Evolutionary conservation across 441 rosid species (phyloP), one percentile per base, ranked within the genome.

Genomic region (Mallotus japonicus): DNA sequence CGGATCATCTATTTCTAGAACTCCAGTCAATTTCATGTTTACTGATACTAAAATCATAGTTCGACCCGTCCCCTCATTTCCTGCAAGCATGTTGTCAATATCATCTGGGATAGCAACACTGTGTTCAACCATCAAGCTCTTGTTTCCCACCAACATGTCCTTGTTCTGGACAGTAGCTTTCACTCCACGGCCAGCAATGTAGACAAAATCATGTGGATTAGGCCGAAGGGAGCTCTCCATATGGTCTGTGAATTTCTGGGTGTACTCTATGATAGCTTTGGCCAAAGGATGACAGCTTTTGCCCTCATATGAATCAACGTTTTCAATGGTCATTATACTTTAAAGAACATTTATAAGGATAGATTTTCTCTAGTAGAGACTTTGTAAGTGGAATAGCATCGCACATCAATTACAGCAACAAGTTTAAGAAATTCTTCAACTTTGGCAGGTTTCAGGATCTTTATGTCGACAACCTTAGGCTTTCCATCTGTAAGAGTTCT

Each of bases 271-370:
- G 49, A 88, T 77, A 61, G 97, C 92, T 85, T 94, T 92, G 54
- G 84, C 97, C 70, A 94, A 79, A 13, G 99, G 99, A 66, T 92
- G 99, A 77, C 89, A 95, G 46, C 97, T 94, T 79, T 94, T 92
- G n/a, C 77, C 87, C 98, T 93, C 76, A 62, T 11, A 14, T 0
- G 47, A 9, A 44, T 15, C 54, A 16, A 54, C 20, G 17, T 8
- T 51, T 47, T 47, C 51, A 47, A 47, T 7, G 6, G 10, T 12
- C 51, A 47, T 47, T 12, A 47, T 47, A 47, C 51, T 12, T 6
- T 24, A 13, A 34, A 44, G 57, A 51, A 73, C 8, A 17, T 17
- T 12, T 50, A 3, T 11, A 15, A 53, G 24, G 32, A 22, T 0
- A 34, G 6, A 9, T 9, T 44, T 44, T 9, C 47, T 6, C 1